Base-by-base conservation (phyloP, 139 green algal genomes). In the Micromonas commoda region DNA sequence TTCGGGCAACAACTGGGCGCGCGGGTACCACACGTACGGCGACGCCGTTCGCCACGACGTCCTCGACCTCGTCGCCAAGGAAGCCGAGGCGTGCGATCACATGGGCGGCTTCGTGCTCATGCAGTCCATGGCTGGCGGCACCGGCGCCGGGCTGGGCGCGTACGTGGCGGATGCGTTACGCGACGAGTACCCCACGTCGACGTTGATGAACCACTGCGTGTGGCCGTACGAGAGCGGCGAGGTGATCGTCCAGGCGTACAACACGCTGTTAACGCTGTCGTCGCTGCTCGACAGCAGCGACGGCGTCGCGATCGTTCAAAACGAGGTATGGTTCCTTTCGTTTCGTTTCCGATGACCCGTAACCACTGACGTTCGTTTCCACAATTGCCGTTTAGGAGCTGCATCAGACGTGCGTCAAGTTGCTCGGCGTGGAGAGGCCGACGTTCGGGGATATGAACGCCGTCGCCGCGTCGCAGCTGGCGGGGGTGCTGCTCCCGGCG, bases 1-100 rank as follows among this genome's bases (percentile, higher is more conserved):
- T 33, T 87, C 83, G 23, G 91, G 90, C 39, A 96, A 96, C 83
- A 96, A 96, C 83, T 96, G 91, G 91, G 90, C 89, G 19, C 79
- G 87, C 28, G 91, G 91, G 1, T 93, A 90, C 79, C 70, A 89
- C 64, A 71, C 79, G 9, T 89, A 90, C 71, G 90, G 87, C 0
- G 85, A 83, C 1, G 16, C 24, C 19, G 80, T 90, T 64, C 51
- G 66, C 3, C 70, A 83, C 0, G 53, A 61, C 2, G 81, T 81
- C 45, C 51, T 91, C 66, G 87, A 92, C 3, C 74, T 88, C 23
- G 82, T 92, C 4, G 77, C 89, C 20, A n/a, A 71, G 6, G 86
- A 95, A 86, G 86, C 85, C 24, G 91, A 95, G 89, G 77, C 74
- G 6, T 87, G 82, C 51, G 90, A 95, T 81, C 54, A 84, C 57